A percentile compares a stretch with the other conserved stretches of the same genome.
Evolutionary conservation across 2,329 filamentous ascomycete genomes (phyloP).

Genomic region (Sphaerostilbella broomeana): DNA sequence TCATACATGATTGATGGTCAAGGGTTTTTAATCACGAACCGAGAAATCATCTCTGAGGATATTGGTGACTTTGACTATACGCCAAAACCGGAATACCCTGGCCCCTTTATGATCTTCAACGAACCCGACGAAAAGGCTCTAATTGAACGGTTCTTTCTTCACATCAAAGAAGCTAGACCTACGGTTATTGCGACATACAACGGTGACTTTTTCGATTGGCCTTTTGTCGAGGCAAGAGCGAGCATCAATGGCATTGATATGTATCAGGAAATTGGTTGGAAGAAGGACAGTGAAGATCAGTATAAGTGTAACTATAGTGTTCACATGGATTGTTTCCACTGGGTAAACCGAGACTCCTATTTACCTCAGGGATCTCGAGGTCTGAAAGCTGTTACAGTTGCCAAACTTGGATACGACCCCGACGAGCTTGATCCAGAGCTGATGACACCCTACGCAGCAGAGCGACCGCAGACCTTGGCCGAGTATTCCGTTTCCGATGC

Average conservation of each 20-base stretch:
- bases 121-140: conserved; percentile 86
- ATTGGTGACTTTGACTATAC: conserved; percentile 98
- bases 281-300: conserved; percentile 90
- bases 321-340: conserved; percentile 98
- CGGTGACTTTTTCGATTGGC: conserved; percentile 99
- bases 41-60: conserved; percentile 95
- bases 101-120: conserved; percentile 96
- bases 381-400: conserved; percentile 93
- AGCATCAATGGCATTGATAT: conserved; percentile 96
- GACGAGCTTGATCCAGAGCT: conserved; percentile 96
- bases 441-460: conserved; percentile 87
- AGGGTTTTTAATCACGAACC: conserved; percentile 94
- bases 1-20: conserved; percentile 99
- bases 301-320: conserved; percentile 95
- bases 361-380: conserved; percentile 94
- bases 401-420: conserved; percentile 95
- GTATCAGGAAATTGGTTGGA: conserved; percentile 97
- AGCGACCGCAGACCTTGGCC: conserved; percentile 86
- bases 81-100: conserved; percentile 90
- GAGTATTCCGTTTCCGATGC: conserved; percentile 99
- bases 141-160: conserved; percentile 87
- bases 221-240: conserved; percentile 89
- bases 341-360: conserved; percentile 98
- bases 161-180: conserved; percentile 89
- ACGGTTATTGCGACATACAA: conserved; percentile 99